These are phyloP conservation scores for Leccinum subrobustum DNA, from an alignment of 1,284 basidiomycete genomes.

Conservation along the genomic window DNA sequence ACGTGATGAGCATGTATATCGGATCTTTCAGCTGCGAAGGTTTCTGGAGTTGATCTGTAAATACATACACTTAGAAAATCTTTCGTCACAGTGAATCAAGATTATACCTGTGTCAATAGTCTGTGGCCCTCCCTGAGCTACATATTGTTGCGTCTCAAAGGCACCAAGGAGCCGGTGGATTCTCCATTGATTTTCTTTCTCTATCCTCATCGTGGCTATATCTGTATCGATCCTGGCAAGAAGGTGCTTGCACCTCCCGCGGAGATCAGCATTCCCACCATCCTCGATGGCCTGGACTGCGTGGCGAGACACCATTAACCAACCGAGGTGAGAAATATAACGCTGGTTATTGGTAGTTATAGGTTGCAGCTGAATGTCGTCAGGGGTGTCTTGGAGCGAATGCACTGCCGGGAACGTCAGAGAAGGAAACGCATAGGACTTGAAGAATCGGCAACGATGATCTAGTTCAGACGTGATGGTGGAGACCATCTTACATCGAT, in stretches of 20 bases:
- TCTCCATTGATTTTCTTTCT: not conserved
- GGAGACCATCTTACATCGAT: no score
- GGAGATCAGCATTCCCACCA: not conserved
- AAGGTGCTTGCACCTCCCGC: not conserved
- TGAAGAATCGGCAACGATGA: not conserved
- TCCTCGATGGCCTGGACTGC: not conserved
- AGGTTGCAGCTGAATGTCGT: not conserved
- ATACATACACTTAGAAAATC: not conserved
- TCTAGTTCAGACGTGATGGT: no score
- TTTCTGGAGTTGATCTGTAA: not conserved
- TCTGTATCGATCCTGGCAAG: not conserved
- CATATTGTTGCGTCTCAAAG: not conserved
- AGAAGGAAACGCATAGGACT: not conserved
- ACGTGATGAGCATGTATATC: not conserved
- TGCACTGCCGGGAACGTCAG: not conserved
- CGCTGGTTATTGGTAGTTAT: not conserved
- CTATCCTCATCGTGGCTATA: not conserved
- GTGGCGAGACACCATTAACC: not conserved
- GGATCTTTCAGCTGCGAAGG: not conserved
- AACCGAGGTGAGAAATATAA: not conserved
- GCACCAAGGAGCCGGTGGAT: not conserved
- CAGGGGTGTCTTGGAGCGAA: not conserved
- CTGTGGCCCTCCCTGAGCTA: not conserved
- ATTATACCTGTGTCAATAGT: not conserved
- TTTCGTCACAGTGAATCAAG: not conserved